Conservation (phyloP, 805 yeast genomes). For the Starmerella stellata region DNA sequence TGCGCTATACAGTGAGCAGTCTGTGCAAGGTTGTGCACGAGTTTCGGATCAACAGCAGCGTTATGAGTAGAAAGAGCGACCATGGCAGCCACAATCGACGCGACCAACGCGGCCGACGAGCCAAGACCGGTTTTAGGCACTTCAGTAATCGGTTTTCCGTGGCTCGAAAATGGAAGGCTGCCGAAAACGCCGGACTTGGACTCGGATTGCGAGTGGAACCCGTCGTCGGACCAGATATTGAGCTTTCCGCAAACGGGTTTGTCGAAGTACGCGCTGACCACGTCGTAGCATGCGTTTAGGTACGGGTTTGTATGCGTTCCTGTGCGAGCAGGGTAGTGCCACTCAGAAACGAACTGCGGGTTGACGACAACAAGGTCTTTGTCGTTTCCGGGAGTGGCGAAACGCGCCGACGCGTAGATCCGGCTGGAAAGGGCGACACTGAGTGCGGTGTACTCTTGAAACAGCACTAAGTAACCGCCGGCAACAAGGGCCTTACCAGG, state of each 20-base stretch:
- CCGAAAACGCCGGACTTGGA: conserved; percentile 21
- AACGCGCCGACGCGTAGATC: conserved; percentile 53
- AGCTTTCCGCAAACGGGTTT: conserved; percentile 27
- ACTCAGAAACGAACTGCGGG: conserved; percentile 17
- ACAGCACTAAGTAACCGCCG: conserved; percentile 86
- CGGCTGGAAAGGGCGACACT: conserved; percentile 78
- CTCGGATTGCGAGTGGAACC: conserved; percentile 62
- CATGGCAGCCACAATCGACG: conserved; percentile 58
- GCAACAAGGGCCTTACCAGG: conserved; percentile 91
- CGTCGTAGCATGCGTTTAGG: conserved; percentile 41
- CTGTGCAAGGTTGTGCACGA: conserved; percentile 74
- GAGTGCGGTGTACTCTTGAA: conserved; percentile 53
- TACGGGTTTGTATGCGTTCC: conserved; percentile 43
- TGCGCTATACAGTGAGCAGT: conserved; percentile 87
- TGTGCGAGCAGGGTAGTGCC: conserved; percentile 10
- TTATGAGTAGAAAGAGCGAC: conserved; percentile 24
- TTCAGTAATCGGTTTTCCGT: conserved; percentile 38
- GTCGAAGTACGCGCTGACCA: conserved; percentile 36
- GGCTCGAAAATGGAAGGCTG: conserved; percentile 35
- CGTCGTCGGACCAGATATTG: conserved; percentile 66
- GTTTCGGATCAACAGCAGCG: conserved; percentile 11
- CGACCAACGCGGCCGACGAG: conserved; percentile 83
- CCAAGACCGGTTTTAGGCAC: conserved; percentile 93
- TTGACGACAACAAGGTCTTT: conserved; percentile 8
- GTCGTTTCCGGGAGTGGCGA: background rate